Evolutionary conservation across 2,329 filamentous ascomycete genomes (phyloP).

Genomic region (Diaporthe amygdali): DNA sequence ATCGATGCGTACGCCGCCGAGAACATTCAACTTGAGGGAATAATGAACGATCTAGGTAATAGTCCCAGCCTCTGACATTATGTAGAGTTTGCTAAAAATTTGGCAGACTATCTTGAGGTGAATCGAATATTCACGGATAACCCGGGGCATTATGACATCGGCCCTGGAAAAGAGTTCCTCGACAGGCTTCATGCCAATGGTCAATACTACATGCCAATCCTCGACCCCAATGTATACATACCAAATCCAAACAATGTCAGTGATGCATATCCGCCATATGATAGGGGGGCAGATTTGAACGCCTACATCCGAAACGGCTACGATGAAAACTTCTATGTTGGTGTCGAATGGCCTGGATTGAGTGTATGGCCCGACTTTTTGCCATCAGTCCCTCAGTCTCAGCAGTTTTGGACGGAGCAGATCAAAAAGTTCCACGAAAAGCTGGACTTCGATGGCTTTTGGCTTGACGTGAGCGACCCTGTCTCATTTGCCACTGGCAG

Average conservation of each 20-base stretch:
- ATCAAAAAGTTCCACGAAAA: neutral
- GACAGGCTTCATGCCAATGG: neutral
- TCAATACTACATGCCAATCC: neutral
- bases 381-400: neutral
- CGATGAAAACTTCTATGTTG: neutral
- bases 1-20: neutral
- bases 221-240: neutral
- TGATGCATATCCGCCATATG: neutral
- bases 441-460: neutral
- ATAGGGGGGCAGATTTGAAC: neutral
- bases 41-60: neutral
- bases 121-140: neutral
- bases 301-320: neutral
- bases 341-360: neutral
- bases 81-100: no score
- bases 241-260: neutral
- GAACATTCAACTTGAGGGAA: neutral
- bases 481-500: neutral
- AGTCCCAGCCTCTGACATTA: no score
- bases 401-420: neutral
- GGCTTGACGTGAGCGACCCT: neutral
- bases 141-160: neutral
- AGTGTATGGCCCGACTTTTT: neutral
- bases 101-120: neutral
- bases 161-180: neutral